These are phyloP conservation scores for Mycena filopes DNA, from an alignment of 768 basidiomycete genomes.

Conservation along the genomic window DNA sequence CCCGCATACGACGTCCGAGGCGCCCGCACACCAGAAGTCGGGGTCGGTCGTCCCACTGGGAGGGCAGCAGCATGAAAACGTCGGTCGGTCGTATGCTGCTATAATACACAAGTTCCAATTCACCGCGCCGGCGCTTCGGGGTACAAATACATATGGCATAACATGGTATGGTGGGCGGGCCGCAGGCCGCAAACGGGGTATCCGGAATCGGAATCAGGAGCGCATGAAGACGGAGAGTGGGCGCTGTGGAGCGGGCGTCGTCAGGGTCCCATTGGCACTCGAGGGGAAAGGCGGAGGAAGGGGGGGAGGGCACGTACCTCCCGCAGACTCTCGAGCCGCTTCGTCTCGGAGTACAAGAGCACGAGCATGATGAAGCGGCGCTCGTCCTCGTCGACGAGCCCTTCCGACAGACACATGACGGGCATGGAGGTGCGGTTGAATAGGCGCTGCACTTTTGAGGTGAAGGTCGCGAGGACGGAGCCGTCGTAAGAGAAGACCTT, in stretches of 20 bases:
- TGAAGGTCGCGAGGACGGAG: conserved; percentile 23
- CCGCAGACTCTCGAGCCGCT: conserved; percentile 22
- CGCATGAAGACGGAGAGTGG: neutral
- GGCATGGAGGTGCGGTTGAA: conserved; percentile 9
- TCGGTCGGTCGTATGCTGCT: too few species aligned
- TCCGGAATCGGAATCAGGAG: too few species aligned
- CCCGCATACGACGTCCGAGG: too few species aligned
- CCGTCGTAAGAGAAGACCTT: conserved; percentile 24
- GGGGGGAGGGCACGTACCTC: conserved; percentile 9
- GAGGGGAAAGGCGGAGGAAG: too few species aligned
- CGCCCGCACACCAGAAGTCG: too few species aligned
- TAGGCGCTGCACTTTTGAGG: conserved; percentile 15
- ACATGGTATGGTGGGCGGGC: too few species aligned
- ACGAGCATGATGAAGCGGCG: conserved; percentile 28
- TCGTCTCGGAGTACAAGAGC: conserved; percentile 29
- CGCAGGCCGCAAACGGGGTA: too few species aligned
- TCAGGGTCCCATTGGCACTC: neutral
- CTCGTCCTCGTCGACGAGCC: conserved; percentile 22
- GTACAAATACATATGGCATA: too few species aligned
- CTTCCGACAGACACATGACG: conserved; percentile 2
- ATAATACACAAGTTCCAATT: too few species aligned
- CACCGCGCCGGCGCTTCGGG: too few species aligned
- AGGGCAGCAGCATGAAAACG: too few species aligned
- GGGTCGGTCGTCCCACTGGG: too few species aligned
- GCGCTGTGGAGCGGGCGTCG: neutral